Evolutionary conservation across 1,139 yeast species (phyloP).

Genomic region (Pichia norvegensis): DNA sequence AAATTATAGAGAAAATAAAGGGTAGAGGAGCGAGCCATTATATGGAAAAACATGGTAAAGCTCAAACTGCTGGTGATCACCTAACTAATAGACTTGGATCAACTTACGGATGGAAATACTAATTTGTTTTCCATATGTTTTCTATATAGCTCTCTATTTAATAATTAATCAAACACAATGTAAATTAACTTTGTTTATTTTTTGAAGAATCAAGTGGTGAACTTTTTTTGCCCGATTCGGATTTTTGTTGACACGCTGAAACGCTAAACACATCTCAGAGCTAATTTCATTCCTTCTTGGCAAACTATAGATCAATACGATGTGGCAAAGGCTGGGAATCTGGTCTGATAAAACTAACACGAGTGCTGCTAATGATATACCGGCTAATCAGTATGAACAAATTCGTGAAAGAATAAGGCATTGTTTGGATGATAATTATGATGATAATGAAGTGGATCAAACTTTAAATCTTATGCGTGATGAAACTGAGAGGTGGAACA

Average conservation of each 20-base stretch:
- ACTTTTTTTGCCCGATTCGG: not conserved
- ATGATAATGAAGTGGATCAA: conserved; percentile 14
- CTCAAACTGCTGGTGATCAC: conserved; percentile 62
- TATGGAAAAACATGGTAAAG: conserved; percentile 29
- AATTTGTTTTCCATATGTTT: not conserved
- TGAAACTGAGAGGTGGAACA: conserved; percentile 15
- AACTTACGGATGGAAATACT: conserved; percentile 40
- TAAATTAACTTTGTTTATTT: too few relatives aligned
- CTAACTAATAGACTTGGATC: conserved; percentile 56
- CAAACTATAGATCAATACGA: not conserved
- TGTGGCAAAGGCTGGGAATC: not conserved
- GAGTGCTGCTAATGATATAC: conserved; percentile 5
- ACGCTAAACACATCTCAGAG: not conserved
- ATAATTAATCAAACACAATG: too few relatives aligned
- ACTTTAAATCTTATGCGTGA: conserved; percentile 18
- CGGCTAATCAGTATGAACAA: conserved; percentile 3
- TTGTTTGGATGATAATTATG: conserved; percentile 10
- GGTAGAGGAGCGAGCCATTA: conserved; percentile 42
- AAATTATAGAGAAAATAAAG: conserved; percentile 35
- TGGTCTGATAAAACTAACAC: not conserved
- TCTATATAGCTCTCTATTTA: not conserved
- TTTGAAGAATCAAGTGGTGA: not conserved
- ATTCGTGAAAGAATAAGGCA: conserved; percentile 7
- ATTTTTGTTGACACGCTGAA: not conserved
- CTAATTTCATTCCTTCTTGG: not conserved